Evolutionary conservation across 495 filamentous ascomycete genomes (phyloP).

Genomic region (Penicillium alfredii): DNA sequence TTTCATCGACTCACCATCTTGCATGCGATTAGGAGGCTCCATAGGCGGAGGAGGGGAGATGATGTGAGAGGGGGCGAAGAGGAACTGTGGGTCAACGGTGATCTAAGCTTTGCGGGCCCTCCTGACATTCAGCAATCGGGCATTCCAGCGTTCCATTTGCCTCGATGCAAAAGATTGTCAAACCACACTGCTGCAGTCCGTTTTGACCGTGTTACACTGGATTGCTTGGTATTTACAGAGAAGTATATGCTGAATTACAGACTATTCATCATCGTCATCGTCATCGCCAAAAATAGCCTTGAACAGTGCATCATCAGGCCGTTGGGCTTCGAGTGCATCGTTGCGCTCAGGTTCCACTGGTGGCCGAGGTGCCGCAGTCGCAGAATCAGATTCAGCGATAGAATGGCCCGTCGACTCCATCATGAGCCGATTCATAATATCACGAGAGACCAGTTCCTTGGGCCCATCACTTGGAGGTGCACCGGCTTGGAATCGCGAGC

Average conservation of each 20-base stretch:
- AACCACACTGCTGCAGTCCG: too few relatives aligned
- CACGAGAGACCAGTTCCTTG: conserved; percentile 37
- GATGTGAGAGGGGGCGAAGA: conserved; percentile 5
- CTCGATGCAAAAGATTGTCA: too few relatives aligned
- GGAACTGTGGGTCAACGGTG: conserved; percentile 2
- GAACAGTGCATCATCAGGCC: conserved; percentile 85
- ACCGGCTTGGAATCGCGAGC: conserved; percentile 31
- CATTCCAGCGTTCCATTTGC: too few relatives aligned
- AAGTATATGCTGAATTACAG: conserved; percentile 19
- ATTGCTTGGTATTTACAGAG: neutral
- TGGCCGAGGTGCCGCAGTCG: conserved; percentile 10
- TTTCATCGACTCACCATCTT: conserved; percentile 27
- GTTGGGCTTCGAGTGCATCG: conserved; percentile 76
- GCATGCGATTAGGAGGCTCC: conserved; percentile 12
- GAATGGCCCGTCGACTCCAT: conserved; percentile 22
- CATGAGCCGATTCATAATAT: conserved; percentile 36
- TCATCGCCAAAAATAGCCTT: conserved; percentile 89
- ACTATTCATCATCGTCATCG: conserved; percentile 61
- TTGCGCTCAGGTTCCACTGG: conserved; percentile 71
- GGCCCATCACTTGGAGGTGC: conserved; percentile 29
- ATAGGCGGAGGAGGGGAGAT: conserved; percentile 15
- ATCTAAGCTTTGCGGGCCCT: too few relatives aligned
- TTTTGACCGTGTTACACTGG: too few relatives aligned
- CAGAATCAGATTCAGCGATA: conserved; percentile 8
- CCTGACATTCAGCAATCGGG: too few relatives aligned